Evolutionary conservation across 176 grass and related monocot genomes (phyloP), one percentile per base, ranked within the genome.

Genomic region (Triticum turgidum): DNA sequence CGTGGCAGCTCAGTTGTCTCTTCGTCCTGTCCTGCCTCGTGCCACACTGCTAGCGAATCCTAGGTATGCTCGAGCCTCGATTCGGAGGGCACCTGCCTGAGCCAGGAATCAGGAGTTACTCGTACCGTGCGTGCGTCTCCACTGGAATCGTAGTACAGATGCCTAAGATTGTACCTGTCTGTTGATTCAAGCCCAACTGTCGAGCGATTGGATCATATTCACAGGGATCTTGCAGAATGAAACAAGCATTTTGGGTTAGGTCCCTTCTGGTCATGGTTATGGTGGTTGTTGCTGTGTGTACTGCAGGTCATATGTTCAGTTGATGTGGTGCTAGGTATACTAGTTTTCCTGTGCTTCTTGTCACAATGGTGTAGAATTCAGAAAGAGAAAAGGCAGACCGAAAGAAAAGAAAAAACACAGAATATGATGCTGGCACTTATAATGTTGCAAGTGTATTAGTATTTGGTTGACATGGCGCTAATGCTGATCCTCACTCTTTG

Each of bases 291-390:
- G 14, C 87, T 21, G 17, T 52, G 49, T 88, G 88, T 42, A 42
- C 39, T 41, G 77, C 68, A 39, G 82, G 62, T 4, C 73, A 86
- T 65, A 89, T 62, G 70, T 58, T 34, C 61, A 61, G 11, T 69
- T 69, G 59, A 0, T 62, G 3, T 62, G 6, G 32, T 70, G 69
- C 13, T 67, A 54, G 14, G 51, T 18, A 54, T 54, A 18, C 51
- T 54, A 25, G 9, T 20, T 35, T 49, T 39, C 85, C 14, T 75
- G n/a, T 75, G 20, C 20, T 61, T 68, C 32, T 76, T 0, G 0
- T 18, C 29, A 39, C 47, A 81, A 37, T 24, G 33, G 11, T 14
- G 20, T 62, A 49, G 2, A 67, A 12, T 37, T 70, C 68, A n/a
- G 34, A 39, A 71, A 39, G 1, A 39, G 35, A 71, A 71, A 39